phyloP scores from a whole-genome alignment of 2,329 filamentous ascomycete species.

The Colletotrichum higginsianum region DNA sequence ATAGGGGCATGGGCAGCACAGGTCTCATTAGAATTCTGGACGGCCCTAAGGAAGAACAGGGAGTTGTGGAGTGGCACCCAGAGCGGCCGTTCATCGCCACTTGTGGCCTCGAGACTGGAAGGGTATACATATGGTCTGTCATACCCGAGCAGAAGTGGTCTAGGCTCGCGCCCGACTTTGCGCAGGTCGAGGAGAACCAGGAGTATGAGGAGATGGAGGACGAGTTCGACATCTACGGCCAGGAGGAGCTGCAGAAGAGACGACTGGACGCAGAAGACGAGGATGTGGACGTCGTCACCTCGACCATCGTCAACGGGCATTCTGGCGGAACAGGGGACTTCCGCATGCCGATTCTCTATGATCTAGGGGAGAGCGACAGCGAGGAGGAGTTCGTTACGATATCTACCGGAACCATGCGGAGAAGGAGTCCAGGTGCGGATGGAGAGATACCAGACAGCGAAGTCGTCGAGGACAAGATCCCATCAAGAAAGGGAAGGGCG shows the following conservation, averaged over 20 bases:
- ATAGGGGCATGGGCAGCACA: slow-evolving; percentile 87
- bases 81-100: slow-evolving; percentile 88
- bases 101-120: slow-evolving; percentile 91
- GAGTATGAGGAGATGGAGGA: slow-evolving; percentile 97
- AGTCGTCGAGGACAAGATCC: slow-evolving; percentile 59
- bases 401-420: slow-evolving; percentile 85
- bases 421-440: slow-evolving; percentile 84
- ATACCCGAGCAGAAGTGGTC: slow-evolving; percentile 97
- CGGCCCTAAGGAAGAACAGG: slow-evolving; percentile 95
- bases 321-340: slow-evolving; percentile 69
- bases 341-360: slow-evolving; percentile 92
- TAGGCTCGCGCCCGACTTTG: slow-evolving; percentile 95
- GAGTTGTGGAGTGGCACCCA: slow-evolving; percentile 98
- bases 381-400: slow-evolving; percentile 87
- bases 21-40: slow-evolving; percentile 93
- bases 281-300: slow-evolving; percentile 88
- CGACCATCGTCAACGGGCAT: slow-evolving; percentile 72
- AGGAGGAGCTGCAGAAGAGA: slow-evolving; percentile 93
- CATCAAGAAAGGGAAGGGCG: slow-evolving; percentile 56
- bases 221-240: slow-evolving; percentile 97
- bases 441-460: slow-evolving; percentile 74
- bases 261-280: slow-evolving; percentile 94
- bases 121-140: slow-evolving; percentile 97
- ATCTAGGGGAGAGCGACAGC: slow-evolving; percentile 93
- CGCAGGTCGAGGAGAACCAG: slow-evolving; percentile 97